These are phyloP conservation scores for Eucalyptus sp. DNA, from an alignment of 345 rosid genomes.

Conservation along the genomic window DNA sequence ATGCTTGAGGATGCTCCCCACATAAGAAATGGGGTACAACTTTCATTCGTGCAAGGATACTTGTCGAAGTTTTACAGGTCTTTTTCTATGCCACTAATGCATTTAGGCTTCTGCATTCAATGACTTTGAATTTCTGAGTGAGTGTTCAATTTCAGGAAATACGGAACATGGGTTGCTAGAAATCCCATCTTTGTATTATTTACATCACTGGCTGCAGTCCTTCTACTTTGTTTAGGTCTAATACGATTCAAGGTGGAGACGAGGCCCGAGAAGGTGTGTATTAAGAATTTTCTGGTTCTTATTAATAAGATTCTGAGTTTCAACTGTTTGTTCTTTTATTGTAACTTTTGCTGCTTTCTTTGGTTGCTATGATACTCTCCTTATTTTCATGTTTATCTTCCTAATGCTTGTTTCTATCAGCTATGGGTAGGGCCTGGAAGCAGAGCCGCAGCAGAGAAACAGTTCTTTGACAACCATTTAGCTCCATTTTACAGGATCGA, in stretches of 20 bases:
- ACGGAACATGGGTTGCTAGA: conserved; percentile 92
- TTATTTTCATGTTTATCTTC: not conserved
- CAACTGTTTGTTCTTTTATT: not conserved
- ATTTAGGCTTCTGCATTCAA: not conserved
- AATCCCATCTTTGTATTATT: conserved; percentile 60
- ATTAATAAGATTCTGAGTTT: not conserved
- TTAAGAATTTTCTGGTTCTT: not conserved
- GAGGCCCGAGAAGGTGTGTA: conserved; percentile 81
- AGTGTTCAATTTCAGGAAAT: conserved; percentile 44
- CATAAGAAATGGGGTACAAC: conserved; percentile 45
- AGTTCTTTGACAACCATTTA: conserved; percentile 76
- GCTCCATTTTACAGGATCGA: conserved; percentile 97
- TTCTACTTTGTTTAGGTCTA: conserved; percentile 81
- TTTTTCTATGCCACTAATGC: not conserved
- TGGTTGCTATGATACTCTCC: not conserved
- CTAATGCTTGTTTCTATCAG: conserved; percentile 30
- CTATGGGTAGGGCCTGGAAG: conserved; percentile 98
- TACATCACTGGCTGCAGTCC: conserved; percentile 52
- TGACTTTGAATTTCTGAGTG: not conserved
- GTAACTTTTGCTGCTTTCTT: not conserved
- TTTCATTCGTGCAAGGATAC: conserved; percentile 85
- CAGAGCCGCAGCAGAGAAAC: conserved; percentile 86
- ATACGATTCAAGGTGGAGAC: conserved; percentile 94
- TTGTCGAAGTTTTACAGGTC: conserved; percentile 82
- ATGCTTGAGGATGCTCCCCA: conserved; percentile 64